Percentiles rank a stretch among this genome's conserved stretches.
Evolutionary conservation across 75 land plant genomes (phyloP).

Genomic region (Chamaecyparis obtusa): DNA sequence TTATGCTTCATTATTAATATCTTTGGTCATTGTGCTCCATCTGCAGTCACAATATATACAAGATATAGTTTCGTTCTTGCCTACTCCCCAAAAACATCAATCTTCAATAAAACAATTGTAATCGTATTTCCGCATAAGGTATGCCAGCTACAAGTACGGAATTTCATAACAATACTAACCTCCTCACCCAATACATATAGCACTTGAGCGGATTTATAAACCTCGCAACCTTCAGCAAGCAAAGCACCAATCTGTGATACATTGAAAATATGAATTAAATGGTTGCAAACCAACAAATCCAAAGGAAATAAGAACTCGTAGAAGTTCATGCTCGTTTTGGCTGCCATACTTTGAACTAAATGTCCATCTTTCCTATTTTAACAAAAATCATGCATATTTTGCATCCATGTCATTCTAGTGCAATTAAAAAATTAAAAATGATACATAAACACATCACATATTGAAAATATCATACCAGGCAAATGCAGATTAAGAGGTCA

Average conservation of each 20-base stretch:
- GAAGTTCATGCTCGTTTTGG: background rate
- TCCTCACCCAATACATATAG: slow-evolving; percentile 95
- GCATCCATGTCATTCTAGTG: background rate
- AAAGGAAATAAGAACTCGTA: background rate
- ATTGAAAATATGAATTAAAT: background rate
- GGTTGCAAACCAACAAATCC: background rate
- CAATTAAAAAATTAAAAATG: background rate
- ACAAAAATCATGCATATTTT: background rate
- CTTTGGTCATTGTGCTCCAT: too few species aligned
- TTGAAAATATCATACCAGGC: background rate
- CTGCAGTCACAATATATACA: background rate
- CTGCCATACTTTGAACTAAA: background rate
- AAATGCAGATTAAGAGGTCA: background rate
- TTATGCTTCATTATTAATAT: too few species aligned
- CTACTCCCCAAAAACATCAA: background rate
- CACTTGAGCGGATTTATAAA: slow-evolving; percentile 44
- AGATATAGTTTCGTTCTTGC: background rate
- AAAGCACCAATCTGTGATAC: slow-evolving; percentile 59
- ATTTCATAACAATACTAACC: slow-evolving; percentile 38
- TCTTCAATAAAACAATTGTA: background rate
- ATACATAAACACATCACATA: background rate
- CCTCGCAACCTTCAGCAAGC: slow-evolving; percentile 47
- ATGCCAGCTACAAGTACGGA: background rate
- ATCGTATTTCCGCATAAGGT: background rate
- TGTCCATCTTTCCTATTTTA: background rate